phyloP scores from a whole-genome alignment of 352 stramenopile genomes.

The Globisporangium abappressorium region DNA sequence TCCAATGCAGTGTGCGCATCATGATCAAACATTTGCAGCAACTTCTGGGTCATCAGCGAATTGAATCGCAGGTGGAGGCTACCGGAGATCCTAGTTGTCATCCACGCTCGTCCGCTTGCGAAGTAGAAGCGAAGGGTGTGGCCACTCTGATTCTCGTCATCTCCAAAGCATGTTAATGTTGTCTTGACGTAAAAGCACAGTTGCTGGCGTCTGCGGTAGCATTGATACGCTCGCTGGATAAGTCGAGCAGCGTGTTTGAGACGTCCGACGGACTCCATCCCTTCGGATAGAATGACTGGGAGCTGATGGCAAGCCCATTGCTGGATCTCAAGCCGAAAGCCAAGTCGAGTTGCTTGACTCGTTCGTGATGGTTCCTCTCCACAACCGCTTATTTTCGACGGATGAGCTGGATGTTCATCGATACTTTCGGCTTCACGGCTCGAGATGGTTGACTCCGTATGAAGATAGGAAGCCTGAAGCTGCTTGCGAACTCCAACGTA shows the following conservation, averaged over 20 bases:
- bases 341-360: slow-evolving; percentile 5
- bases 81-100: slow-evolving; percentile 16
- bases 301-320: slow-evolving; percentile 39
- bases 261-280: slow-evolving; percentile 26
- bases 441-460: neutral
- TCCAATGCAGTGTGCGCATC: slow-evolving; percentile 28
- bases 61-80: slow-evolving; percentile 36
- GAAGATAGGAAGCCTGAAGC: neutral
- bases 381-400: neutral
- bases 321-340: slow-evolving; percentile 21
- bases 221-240: slow-evolving; percentile 30
- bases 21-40: slow-evolving; percentile 38
- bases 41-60: slow-evolving; percentile 36
- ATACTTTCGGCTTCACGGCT: neutral
- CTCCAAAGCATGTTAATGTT: neutral
- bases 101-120: slow-evolving; percentile 36
- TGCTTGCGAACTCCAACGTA: slow-evolving; percentile 7
- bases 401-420: neutral
- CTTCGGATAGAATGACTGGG: slow-evolving; percentile 31
- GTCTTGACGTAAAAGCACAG: slow-evolving; percentile 22
- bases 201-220: slow-evolving; percentile 16
- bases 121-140: slow-evolving; percentile 39
- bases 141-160: neutral
- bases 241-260: slow-evolving; percentile 24
- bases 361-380: neutral